Conservation (phyloP, 495 filamentous ascomycete genomes). For the Aspergillus affinis region DNA sequence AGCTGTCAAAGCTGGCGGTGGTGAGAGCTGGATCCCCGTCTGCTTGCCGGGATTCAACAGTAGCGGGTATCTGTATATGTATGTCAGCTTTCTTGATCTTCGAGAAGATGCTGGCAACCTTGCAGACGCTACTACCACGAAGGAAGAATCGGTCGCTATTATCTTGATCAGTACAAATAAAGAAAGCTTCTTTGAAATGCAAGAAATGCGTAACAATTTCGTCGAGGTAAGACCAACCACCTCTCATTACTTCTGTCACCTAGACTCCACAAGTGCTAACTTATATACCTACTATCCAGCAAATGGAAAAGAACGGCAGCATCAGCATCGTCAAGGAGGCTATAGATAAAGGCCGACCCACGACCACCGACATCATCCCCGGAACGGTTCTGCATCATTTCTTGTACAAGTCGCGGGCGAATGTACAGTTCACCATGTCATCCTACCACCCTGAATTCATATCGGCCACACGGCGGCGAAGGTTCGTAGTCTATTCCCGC, state of each 20-base stretch:
- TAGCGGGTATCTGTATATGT: constrained; percentile 97
- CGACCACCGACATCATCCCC: constrained; percentile 71
- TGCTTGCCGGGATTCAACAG: constrained; percentile 98
- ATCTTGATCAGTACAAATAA: constrained; percentile 90
- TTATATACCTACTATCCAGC: constrained; percentile 26
- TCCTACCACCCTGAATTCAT: constrained; percentile 71
- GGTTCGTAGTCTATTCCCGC: constrained; percentile 33
- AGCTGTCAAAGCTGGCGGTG: constrained; percentile 81
- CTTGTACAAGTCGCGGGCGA: constrained; percentile 86
- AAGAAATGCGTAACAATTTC: constrained; percentile 78
- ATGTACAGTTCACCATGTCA: constrained; percentile 95
- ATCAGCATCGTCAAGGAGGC: constrained; percentile 73
- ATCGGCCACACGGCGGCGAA: constrained; percentile 62
- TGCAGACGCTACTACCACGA: constrained; percentile 38
- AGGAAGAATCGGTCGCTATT: constrained; percentile 80
- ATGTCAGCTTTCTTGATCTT: constrained; percentile 82
- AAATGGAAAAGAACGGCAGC: constrained; percentile 72
- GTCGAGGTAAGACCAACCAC: constrained; percentile 52
- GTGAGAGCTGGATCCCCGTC: constrained; percentile 96
- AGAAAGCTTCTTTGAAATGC: constrained; percentile 87
- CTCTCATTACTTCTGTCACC: neutral
- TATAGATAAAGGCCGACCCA: constrained; percentile 67
- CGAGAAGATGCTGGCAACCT: constrained; percentile 31
- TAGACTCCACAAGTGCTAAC: neutral
- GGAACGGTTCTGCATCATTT: constrained; percentile 83